Percentiles rank a stretch among this genome's conserved stretches.
phyloP scores from a whole-genome alignment of 352 stramenopile species.

The Globisporangium uncinulatum region DNA sequence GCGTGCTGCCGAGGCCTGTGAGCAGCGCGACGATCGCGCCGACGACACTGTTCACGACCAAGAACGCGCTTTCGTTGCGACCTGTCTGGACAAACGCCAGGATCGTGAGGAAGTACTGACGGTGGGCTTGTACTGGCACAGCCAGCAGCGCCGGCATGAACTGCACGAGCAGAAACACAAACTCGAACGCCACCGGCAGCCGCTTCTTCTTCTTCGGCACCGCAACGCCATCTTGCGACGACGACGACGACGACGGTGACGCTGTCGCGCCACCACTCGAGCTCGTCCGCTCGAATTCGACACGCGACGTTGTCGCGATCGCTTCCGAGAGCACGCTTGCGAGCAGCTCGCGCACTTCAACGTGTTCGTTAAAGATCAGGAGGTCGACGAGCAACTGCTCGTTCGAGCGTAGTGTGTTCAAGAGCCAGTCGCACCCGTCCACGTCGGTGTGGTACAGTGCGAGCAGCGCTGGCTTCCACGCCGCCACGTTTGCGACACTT shows the following conservation, averaged over 20 bases:
- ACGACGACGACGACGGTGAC: neutral
- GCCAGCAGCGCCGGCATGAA: constrained; percentile 71
- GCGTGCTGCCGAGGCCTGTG: constrained; percentile 46
- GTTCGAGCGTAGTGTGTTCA: constrained; percentile 53
- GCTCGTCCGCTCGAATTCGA: constrained; percentile 36
- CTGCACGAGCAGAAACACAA: constrained; percentile 73
- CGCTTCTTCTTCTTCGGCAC: constrained; percentile 15
- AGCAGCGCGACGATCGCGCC: constrained; percentile 66
- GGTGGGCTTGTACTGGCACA: constrained; percentile 61
- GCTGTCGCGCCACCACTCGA: constrained; percentile 1
- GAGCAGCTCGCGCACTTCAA: constrained; percentile 66
- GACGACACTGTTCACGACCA: constrained; percentile 79
- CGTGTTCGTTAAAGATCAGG: constrained; percentile 60
- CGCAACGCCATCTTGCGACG: neutral
- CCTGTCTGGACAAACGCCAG: constrained; percentile 74
- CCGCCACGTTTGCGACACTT: constrained; percentile 60
- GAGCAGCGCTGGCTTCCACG: constrained; percentile 67
- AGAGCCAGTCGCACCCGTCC: constrained; percentile 62
- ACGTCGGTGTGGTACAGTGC: constrained; percentile 71
- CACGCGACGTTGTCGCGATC: constrained; percentile 54
- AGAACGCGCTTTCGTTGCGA: constrained; percentile 77
- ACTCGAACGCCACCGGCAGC: constrained; percentile 74
- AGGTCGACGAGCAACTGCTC: constrained; percentile 68
- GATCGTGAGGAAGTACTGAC: constrained; percentile 70
- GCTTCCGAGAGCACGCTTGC: constrained; percentile 60